These are phyloP conservation scores for Carex myosuroides DNA, from an alignment of 176 grass and related monocot genomes.

Conservation along the genomic window DNA sequence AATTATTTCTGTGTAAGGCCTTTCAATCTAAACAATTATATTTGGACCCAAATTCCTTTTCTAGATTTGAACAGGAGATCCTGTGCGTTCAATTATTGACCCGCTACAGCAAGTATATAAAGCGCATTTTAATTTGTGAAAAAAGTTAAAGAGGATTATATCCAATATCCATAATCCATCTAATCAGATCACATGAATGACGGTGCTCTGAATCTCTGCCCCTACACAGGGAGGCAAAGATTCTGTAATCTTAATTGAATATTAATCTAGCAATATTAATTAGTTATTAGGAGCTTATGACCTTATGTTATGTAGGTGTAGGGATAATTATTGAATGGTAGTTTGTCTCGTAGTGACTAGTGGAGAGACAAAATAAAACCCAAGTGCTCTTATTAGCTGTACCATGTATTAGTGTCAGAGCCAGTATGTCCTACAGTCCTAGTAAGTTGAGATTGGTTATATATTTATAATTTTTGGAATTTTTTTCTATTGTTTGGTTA, in stretches of 20 bases:
- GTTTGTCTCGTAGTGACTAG: slow-evolving; percentile 12
- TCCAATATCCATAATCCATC: slow-evolving; percentile 17
- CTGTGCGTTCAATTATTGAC: neutral
- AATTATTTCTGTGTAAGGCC: neutral
- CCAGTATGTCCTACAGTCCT: slow-evolving; percentile 7
- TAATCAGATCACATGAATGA: slow-evolving; percentile 21
- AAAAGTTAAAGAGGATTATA: neutral
- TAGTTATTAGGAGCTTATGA: neutral
- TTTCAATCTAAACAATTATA: neutral
- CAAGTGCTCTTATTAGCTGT: slow-evolving; percentile 20
- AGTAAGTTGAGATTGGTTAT: slow-evolving; percentile 4
- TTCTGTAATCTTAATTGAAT: slow-evolving; percentile 18
- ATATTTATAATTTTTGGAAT: neutral
- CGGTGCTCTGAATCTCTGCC: slow-evolving; percentile 5
- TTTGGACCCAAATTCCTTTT: neutral
- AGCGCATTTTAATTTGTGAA: neutral
- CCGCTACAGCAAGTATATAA: neutral
- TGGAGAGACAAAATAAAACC: slow-evolving; percentile 16
- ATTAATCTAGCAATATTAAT: slow-evolving; percentile 10
- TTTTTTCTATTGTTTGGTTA: neutral
- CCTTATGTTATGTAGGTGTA: too few species aligned
- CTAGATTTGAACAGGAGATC: neutral
- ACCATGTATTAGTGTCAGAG: slow-evolving; percentile 16
- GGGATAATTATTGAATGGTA: slow-evolving; percentile 11
- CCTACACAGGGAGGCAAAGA: slow-evolving; percentile 18